Percentiles rank a stretch among this genome's conserved stretches.
Conservation (phyloP, 2,329 filamentous ascomycete species). For the Neocatenulostroma microsporum region DNA sequence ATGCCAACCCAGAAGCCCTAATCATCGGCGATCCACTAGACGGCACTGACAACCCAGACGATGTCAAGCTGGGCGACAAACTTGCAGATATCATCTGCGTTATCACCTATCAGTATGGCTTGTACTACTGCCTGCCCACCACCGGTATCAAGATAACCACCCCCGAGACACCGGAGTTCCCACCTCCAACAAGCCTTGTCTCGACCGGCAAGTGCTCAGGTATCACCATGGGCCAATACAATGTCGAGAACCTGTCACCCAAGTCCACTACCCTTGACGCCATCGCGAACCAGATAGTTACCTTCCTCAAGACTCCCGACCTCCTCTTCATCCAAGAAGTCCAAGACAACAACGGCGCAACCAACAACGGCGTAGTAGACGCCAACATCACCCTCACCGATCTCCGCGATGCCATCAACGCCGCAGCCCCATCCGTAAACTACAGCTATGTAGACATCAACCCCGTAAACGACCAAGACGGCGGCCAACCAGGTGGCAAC, state of each 20-base stretch:
- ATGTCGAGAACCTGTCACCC: slow-evolving; percentile 60
- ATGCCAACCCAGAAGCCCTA: slow-evolving; percentile 64
- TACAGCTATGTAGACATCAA: slow-evolving; percentile 56
- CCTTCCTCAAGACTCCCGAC: slow-evolving; percentile 56
- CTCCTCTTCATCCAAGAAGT: slow-evolving; percentile 63
- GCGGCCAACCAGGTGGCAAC: slow-evolving; percentile 62
- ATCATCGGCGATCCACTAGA: slow-evolving; percentile 59
- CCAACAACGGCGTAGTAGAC: slow-evolving; percentile 50
- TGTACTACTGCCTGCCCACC: slow-evolving; percentile 59
- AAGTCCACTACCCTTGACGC: slow-evolving; percentile 48
- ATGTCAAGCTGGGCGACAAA: slow-evolving; percentile 57
- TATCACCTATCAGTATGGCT: slow-evolving; percentile 58
- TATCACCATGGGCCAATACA: slow-evolving; percentile 60
- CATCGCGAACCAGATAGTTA: slow-evolving; percentile 58
- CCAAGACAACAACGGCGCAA: slow-evolving; percentile 58
- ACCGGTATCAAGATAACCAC: slow-evolving; percentile 47
- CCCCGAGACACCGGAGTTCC: slow-evolving; percentile 40
- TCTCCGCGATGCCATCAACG: slow-evolving; percentile 46
- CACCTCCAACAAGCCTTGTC: slow-evolving; percentile 46
- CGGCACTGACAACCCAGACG: slow-evolving; percentile 51
- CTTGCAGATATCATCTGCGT: slow-evolving; percentile 62
- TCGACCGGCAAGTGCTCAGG: slow-evolving; percentile 52
- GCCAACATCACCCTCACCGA: slow-evolving; percentile 54
- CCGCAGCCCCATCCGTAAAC: slow-evolving; percentile 38
- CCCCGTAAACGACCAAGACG: slow-evolving; percentile 54